These are phyloP conservation scores for Populus simonii DNA, from an alignment of 345 rosid genomes.

Conservation along the genomic window DNA sequence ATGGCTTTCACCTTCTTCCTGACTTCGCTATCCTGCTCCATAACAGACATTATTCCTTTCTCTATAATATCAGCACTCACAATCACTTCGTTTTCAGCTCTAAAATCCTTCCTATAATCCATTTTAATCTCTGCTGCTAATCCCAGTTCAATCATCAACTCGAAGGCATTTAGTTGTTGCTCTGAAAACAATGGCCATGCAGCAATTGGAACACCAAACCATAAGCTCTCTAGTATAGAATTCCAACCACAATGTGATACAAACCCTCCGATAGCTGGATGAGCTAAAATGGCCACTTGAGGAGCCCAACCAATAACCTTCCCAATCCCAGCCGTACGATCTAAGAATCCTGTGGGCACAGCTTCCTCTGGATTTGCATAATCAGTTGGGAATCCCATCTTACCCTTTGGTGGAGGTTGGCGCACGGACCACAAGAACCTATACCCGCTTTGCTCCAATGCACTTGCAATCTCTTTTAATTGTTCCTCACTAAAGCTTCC, in stretches of 20 bases:
- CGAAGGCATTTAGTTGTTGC: slow-evolving; percentile 10
- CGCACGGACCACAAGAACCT: slow-evolving; percentile 15
- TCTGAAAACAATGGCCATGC: slow-evolving; percentile 19
- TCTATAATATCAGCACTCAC: slow-evolving; percentile 6
- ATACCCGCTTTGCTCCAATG: neutral
- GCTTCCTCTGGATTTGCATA: neutral
- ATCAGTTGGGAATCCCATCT: neutral
- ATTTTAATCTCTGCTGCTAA: slow-evolving; percentile 7
- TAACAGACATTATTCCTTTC: slow-evolving; percentile 13
- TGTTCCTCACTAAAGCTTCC: neutral
- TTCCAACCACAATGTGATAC: slow-evolving; percentile 27
- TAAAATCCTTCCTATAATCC: slow-evolving; percentile 9
- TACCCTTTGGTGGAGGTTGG: slow-evolving; percentile 3
- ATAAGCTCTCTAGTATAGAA: slow-evolving; percentile 13
- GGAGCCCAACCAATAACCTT: slow-evolving; percentile 24
- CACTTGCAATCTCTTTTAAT: neutral
- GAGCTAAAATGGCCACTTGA: slow-evolving; percentile 7
- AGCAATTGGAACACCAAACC: slow-evolving; percentile 20
- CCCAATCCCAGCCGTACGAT: slow-evolving; percentile 18
- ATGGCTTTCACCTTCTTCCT: slow-evolving; percentile 6
- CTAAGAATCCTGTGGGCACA: slow-evolving; percentile 6
- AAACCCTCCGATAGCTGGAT: slow-evolving; percentile 14
- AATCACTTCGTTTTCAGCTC: neutral
- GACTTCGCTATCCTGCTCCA: slow-evolving; percentile 1
- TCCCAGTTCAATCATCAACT: slow-evolving; percentile 12